phyloP scores from a whole-genome alignment of 306 rosid genomes.

The Malus domestica region ASM211411v1 NC_041790.1:33494001-33494500 shows the following conservation, averaged over 20 bases:
- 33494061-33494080: not conserved
- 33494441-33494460: conserved; percentile 46
- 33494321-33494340: not conserved
- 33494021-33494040: not conserved
- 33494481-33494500: conserved; percentile 77
- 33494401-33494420: not conserved
- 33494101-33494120: not conserved
- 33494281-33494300: not conserved
- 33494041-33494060: not conserved
- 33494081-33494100: not conserved
- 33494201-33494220: not conserved
- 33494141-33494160: not conserved
- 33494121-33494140: not conserved
- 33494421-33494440: conserved; percentile 1
- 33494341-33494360: not conserved
- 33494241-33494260: not conserved
- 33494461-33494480: conserved; percentile 80
- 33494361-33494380: not conserved
- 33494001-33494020: not conserved
- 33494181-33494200: not conserved
- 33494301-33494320: not conserved
- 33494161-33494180: not conserved
- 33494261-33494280: not conserved
- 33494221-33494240: not conserved
- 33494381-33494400: not conserved